A percentile compares a stretch with the other conserved stretches of the same genome.
Conservation (phyloP, 805 yeast genomes). For the Wickerhamomyces tratensis region DNA sequence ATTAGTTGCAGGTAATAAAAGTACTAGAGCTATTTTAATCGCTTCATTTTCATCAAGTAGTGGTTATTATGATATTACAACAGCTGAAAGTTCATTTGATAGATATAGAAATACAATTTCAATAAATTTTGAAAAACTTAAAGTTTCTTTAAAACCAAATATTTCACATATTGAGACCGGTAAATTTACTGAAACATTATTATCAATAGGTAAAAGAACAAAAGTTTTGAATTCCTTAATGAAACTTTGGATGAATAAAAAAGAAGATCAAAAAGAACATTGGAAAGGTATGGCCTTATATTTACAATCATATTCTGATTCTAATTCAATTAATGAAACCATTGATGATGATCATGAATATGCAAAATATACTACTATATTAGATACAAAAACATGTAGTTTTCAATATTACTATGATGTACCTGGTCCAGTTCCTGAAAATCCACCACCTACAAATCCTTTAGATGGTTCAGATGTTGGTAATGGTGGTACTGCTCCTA, state of each 20-base stretch:
- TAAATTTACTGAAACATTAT: background rate
- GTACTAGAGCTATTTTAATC: conserved; percentile 66
- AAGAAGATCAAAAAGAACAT: conserved; percentile 17
- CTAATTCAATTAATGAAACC: conserved; percentile 22
- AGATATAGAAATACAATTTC: conserved; percentile 37
- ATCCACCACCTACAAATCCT: conserved; percentile 19
- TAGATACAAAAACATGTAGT: conserved; percentile 49
- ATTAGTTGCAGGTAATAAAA: conserved; percentile 67
- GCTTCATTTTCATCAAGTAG: conserved; percentile 44
- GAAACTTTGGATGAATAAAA: conserved; percentile 4
- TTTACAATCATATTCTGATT: conserved; percentile 25
- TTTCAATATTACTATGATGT: conserved; percentile 59
- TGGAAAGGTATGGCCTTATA: conserved; percentile 83
- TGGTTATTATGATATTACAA: conserved; percentile 49
- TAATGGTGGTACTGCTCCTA: conserved; percentile 48
- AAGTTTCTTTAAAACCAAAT: conserved; percentile 59
- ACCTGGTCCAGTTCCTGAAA: conserved; percentile 53
- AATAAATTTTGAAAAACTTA: conserved; percentile 40
- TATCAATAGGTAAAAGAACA: background rate
- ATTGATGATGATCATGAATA: conserved; percentile 52
- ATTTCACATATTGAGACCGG: conserved; percentile 42
- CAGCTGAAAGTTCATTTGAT: conserved; percentile 45
- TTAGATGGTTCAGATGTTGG: conserved; percentile 45
- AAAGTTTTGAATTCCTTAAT: conserved; percentile 1
- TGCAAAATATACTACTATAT: conserved; percentile 64